Percentiles rank a stretch among this genome's conserved stretches.
These are phyloP conservation scores for Capillidium heterosporum DNA, from an alignment of 371 early-diverging fungal species.

Conservation along the genomic window DNA sequence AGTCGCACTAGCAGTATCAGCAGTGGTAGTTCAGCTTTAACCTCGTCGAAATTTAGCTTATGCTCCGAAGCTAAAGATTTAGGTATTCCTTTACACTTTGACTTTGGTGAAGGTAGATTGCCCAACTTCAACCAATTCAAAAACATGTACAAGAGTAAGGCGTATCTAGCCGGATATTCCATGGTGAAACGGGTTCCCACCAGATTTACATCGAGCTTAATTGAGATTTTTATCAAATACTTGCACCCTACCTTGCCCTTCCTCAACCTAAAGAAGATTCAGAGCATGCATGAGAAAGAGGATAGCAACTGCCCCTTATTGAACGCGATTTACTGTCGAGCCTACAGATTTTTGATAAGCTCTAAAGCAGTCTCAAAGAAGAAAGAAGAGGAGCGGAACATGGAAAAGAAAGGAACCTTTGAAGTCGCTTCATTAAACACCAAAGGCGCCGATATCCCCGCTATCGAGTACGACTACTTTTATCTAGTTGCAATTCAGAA, in stretches of 20 bases:
- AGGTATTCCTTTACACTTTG: no score
- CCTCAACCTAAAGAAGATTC: not conserved
- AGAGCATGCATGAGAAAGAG: not conserved
- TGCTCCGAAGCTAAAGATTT: no score
- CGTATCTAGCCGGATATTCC: not conserved
- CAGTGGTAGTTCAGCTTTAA: no score
- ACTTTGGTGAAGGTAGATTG: not conserved
- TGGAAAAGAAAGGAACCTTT: no score
- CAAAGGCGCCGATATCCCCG: not conserved
- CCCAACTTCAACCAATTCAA: not conserved
- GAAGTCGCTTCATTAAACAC: not conserved
- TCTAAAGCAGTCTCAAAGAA: not conserved
- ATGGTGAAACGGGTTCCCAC: not conserved
- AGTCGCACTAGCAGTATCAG: not conserved
- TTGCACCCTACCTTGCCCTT: slow-evolving; percentile 1
- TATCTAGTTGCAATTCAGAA: not conserved
- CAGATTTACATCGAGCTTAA: not conserved
- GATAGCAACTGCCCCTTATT: not conserved
- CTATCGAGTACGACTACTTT: not conserved
- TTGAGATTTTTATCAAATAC: not conserved
- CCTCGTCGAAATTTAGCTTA: no score
- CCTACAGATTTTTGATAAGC: not conserved
- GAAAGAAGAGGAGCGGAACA: no score
- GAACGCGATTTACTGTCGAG: not conserved
- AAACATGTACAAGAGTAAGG: not conserved